Base-by-base conservation (phyloP, 805 yeast genomes). In the Yarrowia deformans region DNA sequence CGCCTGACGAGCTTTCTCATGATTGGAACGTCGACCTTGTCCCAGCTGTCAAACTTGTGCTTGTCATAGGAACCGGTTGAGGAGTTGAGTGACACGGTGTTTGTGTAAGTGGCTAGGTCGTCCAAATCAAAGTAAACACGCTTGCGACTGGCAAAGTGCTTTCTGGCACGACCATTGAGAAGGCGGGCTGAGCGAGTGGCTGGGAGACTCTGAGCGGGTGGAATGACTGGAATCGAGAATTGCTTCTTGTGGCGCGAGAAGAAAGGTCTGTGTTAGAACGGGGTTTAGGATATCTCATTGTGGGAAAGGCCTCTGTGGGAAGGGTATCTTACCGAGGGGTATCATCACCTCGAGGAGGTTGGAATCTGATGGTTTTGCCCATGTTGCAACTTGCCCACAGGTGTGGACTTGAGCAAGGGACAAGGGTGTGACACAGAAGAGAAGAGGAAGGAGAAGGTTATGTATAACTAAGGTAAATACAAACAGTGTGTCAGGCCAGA, bases 71-170 rank as follows among this genome's bases (percentile, higher is more conserved):
- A 54, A 8, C 45, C 60, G 8, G 60, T 54, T 8, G 60, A 54
- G 45, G 60, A 54, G 45, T 54, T 54, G 45, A 54, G 45, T 7
- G 60, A 54, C 16, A 37, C 19, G 43, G 60, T 39, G 56, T 66
- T 58, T 61, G 49, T 35, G 67, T 61, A 61, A 13, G 69, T n/a
- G 19, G 37, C 49, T 3, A 39, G 39, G 75, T 90, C 93, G 37
- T 79, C 81, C 71, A 81, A 84, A 72, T 81, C 85, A 76, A 90
- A 89, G 72, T 84, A 90, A 0, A 93, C 88, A 72, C 96, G 80
- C n/a, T 54, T 54, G 35, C 84, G 79, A 9, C 75, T 67, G 12
- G 69, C 52, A 32, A 72, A 42, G 9, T 69, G 70, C 39, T 70
- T 55, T 16, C 61, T 14, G 16, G 19, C 48, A n/a, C 61, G 46